Evolutionary conservation across 139 green algal species (phyloP).

Genomic region (Spirogloea muscicola): DNA sequence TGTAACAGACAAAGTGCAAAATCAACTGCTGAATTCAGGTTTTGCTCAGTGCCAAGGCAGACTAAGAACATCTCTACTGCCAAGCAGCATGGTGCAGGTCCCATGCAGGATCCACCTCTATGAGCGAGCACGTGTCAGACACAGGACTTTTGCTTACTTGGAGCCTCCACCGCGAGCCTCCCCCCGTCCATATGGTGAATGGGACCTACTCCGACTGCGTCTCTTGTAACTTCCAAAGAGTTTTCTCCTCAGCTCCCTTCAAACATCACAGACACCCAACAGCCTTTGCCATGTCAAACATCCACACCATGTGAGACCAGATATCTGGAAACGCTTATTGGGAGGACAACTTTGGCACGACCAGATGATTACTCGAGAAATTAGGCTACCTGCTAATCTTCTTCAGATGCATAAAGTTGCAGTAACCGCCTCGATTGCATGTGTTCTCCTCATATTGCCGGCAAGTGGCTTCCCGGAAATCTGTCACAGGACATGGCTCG

Average conservation of each 20-base stretch:
- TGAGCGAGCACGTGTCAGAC: no score
- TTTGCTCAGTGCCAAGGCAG: no score
- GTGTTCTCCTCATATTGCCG: conserved; percentile 96
- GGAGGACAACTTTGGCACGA: background rate
- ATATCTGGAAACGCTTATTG: background rate
- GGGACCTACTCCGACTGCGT: conserved; percentile 30
- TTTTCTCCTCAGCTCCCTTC: conserved; percentile 42
- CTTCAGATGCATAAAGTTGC: conserved; percentile 99
- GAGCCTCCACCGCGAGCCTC: background rate
- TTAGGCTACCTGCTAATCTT: conserved; percentile 70
- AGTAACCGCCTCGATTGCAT: conserved; percentile 94
- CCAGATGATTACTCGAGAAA: background rate
- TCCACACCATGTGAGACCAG: background rate
- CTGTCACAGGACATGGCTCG: conserved; percentile 96
- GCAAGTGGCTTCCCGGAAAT: conserved; percentile 86
- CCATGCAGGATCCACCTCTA: no score
- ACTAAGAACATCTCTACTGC: no score
- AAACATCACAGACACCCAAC: background rate
- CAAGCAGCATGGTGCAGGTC: no score
- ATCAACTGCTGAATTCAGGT: no score
- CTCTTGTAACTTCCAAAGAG: conserved; percentile 45
- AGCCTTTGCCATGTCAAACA: background rate
- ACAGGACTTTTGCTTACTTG: background rate
- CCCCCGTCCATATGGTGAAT: no score
- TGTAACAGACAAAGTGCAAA: no score